phyloP scores from a whole-genome alignment of 2,329 filamentous ascomycete genomes.

The Fusarium papillatum region DNA sequence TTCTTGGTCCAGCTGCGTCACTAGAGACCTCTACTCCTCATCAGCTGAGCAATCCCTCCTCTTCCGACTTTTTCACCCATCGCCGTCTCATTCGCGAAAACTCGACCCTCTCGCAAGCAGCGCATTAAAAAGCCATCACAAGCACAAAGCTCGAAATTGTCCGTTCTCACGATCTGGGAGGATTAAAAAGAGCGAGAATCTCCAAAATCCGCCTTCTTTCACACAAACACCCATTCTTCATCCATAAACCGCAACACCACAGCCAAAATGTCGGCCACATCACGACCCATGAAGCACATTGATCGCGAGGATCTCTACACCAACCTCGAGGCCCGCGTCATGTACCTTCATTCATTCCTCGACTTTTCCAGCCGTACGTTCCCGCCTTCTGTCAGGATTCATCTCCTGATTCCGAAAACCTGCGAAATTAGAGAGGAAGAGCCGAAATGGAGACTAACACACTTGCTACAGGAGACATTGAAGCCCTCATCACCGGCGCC shows the following conservation, averaged over 20 bases:
- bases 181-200: background rate
- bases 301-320: constrained; percentile 80
- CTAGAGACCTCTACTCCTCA: background rate
- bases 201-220: background rate
- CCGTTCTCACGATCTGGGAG: background rate
- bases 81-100: background rate
- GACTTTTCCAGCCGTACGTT: constrained; percentile 78
- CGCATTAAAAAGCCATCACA: background rate
- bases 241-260: constrained; percentile 1
- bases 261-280: constrained; percentile 45
- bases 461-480: constrained; percentile 72
- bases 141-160: background rate
- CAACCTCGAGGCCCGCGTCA: constrained; percentile 76
- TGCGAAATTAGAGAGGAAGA: background rate
- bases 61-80: background rate
- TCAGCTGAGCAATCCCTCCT: constrained; percentile 7
- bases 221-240: background rate
- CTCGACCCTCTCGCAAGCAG: background rate
- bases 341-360: constrained; percentile 81
- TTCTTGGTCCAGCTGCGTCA: background rate
- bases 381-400: background rate
- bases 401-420: background rate
- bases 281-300: constrained; percentile 68
- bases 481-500: constrained; percentile 75
- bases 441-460: constrained; percentile 18